Conservation (phyloP, 768 basidiomycete species). For the Suillus decipiens region DNA sequence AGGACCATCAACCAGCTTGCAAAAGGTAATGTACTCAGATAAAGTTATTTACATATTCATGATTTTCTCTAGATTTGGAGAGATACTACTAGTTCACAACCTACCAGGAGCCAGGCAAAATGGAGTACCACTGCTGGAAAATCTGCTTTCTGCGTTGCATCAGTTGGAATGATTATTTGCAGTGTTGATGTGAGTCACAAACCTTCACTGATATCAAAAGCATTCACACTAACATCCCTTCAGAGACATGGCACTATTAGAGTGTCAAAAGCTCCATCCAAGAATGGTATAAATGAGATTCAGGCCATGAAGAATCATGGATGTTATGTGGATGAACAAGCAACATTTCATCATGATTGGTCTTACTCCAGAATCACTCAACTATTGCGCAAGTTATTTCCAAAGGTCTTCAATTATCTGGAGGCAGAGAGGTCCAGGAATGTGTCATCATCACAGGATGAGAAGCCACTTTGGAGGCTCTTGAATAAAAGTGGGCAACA, state of each 20-base stretch:
- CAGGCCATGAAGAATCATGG: constrained; percentile 6
- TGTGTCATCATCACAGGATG: too few relatives aligned
- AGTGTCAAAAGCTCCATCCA: neutral
- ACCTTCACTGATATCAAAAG: neutral
- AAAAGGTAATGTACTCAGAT: neutral
- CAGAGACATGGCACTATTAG: neutral
- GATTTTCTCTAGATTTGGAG: too few relatives aligned
- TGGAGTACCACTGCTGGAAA: too few relatives aligned
- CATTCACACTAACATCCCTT: neutral
- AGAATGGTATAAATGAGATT: neutral
- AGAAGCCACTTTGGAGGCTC: neutral
- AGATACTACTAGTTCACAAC: too few relatives aligned
- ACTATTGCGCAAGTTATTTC: neutral
- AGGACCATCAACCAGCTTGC: neutral
- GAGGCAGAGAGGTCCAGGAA: neutral
- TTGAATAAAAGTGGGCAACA: neutral
- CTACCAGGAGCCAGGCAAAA: too few relatives aligned
- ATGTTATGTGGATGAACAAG: constrained; percentile 1
- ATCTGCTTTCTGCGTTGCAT: neutral
- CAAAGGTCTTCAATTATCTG: neutral
- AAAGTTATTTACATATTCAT: too few relatives aligned
- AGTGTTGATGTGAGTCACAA: constrained; percentile 1
- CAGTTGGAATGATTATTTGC: neutral
- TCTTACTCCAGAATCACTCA: neutral
- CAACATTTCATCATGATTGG: neutral